Evolutionary conservation across 2,329 filamentous ascomycete species (phyloP), one percentile per base, ranked within the genome.

Genomic region (Monosporascus sp.): DNA sequence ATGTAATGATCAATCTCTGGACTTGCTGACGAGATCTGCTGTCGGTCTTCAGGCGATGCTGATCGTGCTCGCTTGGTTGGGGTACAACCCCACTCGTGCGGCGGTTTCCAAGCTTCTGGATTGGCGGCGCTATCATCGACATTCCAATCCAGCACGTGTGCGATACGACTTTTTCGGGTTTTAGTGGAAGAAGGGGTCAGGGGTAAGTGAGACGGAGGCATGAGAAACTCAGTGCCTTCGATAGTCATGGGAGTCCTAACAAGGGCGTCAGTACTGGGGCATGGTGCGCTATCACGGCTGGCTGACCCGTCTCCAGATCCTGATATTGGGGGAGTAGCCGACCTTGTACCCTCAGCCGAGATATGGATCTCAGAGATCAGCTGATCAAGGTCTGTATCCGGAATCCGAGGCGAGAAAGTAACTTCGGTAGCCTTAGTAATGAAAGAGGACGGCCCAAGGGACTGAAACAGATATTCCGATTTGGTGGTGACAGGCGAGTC

Each of bases 41-140:
- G 48, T 37, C 52, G 56, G 36, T 64, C 60, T 45, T 65, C 59
- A 7, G 60, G 56, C 7, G 56, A 58, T 19, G 54, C 51, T 14
- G 47, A 50, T 27, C 51, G 52, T 38, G 48, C 56, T n/a, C 64
- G 59, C 4, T 66, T 66, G 1, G 59, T 60, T 27, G 64, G 64
- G 3, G 61, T 63, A 44, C 69, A 71, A 19, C 71, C 66, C 76
- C 76, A 79, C 8, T 73, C 71, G 34, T 73, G 66, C 0, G 74
- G 74, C 0, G 76, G 69, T 40, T 70, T 76, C 76, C 76, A 79
- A n/a, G 69, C 64, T 17, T 76, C 72, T 0, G 68, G 66, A 45
- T 74, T 72, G 20, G 69, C 70, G 4, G 69, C 61, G 31, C 61
- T 64, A 19, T 64, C 61, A 49, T 59, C 56, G 24, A 51, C 45